Conservation (phyloP, 2,329 filamentous ascomycete genomes). For the Xylaria sp. region DNA sequence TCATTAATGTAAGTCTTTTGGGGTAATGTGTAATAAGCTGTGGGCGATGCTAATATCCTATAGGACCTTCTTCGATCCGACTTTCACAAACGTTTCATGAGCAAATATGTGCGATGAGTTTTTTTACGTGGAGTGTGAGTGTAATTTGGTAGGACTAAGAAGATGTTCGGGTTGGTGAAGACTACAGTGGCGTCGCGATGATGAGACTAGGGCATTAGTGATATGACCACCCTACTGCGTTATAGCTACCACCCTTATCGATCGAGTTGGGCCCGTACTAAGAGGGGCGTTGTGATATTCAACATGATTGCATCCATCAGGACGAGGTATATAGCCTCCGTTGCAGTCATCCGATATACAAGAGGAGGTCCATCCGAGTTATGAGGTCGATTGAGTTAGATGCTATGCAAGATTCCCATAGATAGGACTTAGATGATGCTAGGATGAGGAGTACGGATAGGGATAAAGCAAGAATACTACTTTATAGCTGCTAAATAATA, state of each 20-base stretch:
- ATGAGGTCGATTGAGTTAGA: constrained; percentile 32
- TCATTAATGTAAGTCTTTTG: constrained; percentile 81
- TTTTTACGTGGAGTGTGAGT: neutral
- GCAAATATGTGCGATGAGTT: constrained; percentile 67
- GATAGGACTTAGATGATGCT: neutral
- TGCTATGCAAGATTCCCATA: neutral
- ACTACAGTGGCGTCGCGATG: neutral
- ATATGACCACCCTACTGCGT: constrained; percentile 37
- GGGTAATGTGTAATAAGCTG: neutral
- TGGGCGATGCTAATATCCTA: constrained; percentile 42
- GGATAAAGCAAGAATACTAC: neutral
- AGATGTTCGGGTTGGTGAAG: neutral
- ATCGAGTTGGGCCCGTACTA: constrained; percentile 47
- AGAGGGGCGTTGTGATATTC: constrained; percentile 43
- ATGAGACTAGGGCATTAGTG: neutral
- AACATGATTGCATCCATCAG: constrained; percentile 40
- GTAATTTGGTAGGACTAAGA: neutral
- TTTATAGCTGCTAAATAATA: neutral
- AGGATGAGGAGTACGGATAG: neutral
- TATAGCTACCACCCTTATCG: constrained; percentile 43
- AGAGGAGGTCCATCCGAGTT: constrained; percentile 31
- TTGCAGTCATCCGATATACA: constrained; percentile 49
- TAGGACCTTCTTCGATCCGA: constrained; percentile 91
- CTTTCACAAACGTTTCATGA: constrained; percentile 98
- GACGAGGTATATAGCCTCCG: constrained; percentile 45